These are phyloP conservation scores for Phaeotremella skinneri DNA, from an alignment of 768 basidiomycete genomes.

Conservation along the genomic window DNA sequence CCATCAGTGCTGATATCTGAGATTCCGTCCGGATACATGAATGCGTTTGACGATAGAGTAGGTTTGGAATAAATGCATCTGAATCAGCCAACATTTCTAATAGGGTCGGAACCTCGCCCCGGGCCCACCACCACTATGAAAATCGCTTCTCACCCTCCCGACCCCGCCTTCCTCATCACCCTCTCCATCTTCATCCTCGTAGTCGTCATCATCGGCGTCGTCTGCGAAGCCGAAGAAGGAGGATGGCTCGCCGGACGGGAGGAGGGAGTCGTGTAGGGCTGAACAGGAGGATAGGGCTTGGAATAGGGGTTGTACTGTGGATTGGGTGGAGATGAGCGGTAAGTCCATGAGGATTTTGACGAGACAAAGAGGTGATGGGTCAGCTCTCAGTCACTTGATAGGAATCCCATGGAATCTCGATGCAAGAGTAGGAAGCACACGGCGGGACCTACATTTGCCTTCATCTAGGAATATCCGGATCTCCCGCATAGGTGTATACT, in stretches of 20 bases:
- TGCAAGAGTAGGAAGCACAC: no score
- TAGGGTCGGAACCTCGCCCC: conserved; percentile 44
- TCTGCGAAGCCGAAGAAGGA: conserved; percentile 36
- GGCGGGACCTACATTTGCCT: conserved; percentile 30
- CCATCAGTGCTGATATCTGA: background rate
- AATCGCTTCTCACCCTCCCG: conserved; percentile 47
- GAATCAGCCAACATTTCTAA: conserved; percentile 3
- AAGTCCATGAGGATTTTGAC: no score
- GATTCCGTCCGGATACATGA: no score
- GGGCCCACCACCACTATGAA: conserved; percentile 46
- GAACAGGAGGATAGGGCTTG: conserved; percentile 40
- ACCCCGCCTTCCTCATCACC: conserved; percentile 23
- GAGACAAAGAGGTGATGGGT: background rate
- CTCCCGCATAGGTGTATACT: conserved; percentile 68
- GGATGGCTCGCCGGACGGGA: conserved; percentile 35
- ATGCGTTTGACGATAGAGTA: background rate
- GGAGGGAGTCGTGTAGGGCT: conserved; percentile 36
- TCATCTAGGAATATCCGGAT: conserved; percentile 66
- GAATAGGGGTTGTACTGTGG: conserved; percentile 41
- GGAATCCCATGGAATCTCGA: no score
- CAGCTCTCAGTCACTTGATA: no score
- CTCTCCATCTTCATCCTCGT: conserved; percentile 25
- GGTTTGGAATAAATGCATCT: background rate
- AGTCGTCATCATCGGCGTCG: conserved; percentile 21
- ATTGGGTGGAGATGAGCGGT: no score